Evolutionary conservation across 129 eudicot species (phyloP).

Genomic region (Gnaphalium uliginosum): DNA sequence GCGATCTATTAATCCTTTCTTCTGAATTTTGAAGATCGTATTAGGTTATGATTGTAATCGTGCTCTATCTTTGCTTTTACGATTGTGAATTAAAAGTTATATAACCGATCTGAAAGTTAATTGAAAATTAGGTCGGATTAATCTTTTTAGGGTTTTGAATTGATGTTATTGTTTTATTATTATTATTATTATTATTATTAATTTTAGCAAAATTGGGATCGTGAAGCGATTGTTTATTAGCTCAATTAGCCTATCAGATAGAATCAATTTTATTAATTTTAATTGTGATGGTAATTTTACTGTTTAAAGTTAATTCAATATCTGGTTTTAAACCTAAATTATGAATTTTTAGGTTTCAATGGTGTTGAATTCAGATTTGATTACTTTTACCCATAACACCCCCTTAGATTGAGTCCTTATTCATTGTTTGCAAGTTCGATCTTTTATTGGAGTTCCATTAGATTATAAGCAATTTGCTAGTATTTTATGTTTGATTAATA

Average conservation of each 20-base stretch:
- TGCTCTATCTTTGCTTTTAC: slow-evolving; percentile 1
- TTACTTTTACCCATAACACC: not conserved
- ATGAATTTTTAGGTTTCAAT: not conserved
- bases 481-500: not conserved
- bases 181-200: too few relatives aligned
- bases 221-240: not conserved
- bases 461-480: not conserved
- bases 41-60: slow-evolving; percentile 6
- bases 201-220: not conserved
- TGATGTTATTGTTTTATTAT: not conserved
- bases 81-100: not conserved
- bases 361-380: not conserved
- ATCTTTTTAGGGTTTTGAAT: not conserved
- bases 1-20: not conserved
- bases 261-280: not conserved
- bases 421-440: not conserved
- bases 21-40: slow-evolving; percentile 16
- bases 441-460: not conserved
- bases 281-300: not conserved
- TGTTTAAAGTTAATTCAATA: too few relatives aligned
- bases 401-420: not conserved
- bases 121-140: not conserved
- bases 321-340: not conserved
- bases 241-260: not conserved
- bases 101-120: not conserved